These are phyloP conservation scores for Jackrogersella minutella DNA, from an alignment of 495 filamentous ascomycete species.

Conservation along the genomic window DNA sequence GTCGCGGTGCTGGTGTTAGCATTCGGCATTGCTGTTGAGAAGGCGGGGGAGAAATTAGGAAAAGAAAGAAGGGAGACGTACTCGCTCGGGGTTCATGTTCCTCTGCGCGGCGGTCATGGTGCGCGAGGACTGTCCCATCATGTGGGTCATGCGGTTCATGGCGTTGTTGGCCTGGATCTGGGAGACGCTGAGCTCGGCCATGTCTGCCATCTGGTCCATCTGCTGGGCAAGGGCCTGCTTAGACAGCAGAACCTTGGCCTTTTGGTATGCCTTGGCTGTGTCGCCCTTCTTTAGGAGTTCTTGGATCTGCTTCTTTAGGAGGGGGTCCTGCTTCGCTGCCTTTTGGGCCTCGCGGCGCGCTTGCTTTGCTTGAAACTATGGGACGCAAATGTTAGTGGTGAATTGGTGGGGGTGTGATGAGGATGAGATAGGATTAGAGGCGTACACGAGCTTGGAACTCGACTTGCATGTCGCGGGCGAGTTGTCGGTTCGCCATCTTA, in stretches of 20 bases:
- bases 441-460: conserved; percentile 61
- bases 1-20: neutral
- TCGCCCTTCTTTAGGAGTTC: conserved; percentile 75
- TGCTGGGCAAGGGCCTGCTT: conserved; percentile 62
- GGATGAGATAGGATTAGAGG: conserved; percentile 5
- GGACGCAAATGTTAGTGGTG: conserved; percentile 9
- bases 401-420: neutral
- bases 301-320: conserved; percentile 84
- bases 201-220: conserved; percentile 64
- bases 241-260: conserved; percentile 68
- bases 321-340: conserved; percentile 81
- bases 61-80: conserved; percentile 33
- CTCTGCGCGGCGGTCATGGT: conserved; percentile 71
- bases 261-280: conserved; percentile 84
- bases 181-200: conserved; percentile 59
- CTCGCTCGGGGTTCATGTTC: conserved; percentile 78
- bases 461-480: conserved; percentile 60
- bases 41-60: neutral
- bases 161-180: conserved; percentile 64
- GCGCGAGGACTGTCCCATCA: conserved; percentile 59
- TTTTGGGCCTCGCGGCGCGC: conserved; percentile 81
- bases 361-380: conserved; percentile 84
- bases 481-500: conserved; percentile 61
- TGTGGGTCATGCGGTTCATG: conserved; percentile 63
- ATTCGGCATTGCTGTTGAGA: conserved; percentile 55